Conservation (phyloP, 106 monocot genomes). For the Dioscorea zingiberensis region DNA sequence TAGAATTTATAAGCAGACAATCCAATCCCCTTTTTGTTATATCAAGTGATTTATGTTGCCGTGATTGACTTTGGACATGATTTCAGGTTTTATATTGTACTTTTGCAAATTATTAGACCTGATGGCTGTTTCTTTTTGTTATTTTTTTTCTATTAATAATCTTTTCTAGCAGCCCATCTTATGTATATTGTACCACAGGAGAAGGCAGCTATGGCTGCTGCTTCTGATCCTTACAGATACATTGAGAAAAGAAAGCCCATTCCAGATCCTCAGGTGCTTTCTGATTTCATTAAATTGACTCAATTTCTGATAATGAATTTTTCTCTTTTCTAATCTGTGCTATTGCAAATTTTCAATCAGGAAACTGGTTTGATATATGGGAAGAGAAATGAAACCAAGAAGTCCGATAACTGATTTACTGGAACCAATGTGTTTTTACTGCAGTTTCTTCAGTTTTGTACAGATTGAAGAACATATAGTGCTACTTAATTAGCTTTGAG, state of each 20-base stretch:
- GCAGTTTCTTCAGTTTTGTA: too few species aligned
- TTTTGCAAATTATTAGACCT: not conserved
- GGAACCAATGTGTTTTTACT: too few species aligned
- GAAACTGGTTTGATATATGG: slow-evolving; percentile 88
- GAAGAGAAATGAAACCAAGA: slow-evolving; percentile 41
- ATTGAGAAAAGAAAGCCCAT: slow-evolving; percentile 87
- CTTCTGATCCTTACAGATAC: slow-evolving; percentile 67
- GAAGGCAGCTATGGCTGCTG: slow-evolving; percentile 70
- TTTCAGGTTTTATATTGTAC: too few species aligned
- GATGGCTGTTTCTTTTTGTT: not conserved
- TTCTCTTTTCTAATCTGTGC: not conserved
- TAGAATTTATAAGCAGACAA: too few species aligned
- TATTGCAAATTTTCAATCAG: slow-evolving; percentile 14
- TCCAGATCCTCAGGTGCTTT: slow-evolving; percentile 84
- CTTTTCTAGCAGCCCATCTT: not conserved
- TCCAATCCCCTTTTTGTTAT: too few species aligned
- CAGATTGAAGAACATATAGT: too few species aligned
- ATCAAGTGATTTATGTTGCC: too few species aligned
- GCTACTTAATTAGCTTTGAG: too few species aligned
- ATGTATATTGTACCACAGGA: slow-evolving; percentile 33
- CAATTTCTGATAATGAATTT: not conserved
- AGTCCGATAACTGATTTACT: slow-evolving; percentile 23
- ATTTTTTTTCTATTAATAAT: not conserved
- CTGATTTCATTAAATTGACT: too few species aligned
- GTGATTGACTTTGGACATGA: too few species aligned